Evolutionary conservation across 2,329 filamentous ascomycete species (phyloP).

Genomic region (Hymenoscyphus linearis): DNA sequence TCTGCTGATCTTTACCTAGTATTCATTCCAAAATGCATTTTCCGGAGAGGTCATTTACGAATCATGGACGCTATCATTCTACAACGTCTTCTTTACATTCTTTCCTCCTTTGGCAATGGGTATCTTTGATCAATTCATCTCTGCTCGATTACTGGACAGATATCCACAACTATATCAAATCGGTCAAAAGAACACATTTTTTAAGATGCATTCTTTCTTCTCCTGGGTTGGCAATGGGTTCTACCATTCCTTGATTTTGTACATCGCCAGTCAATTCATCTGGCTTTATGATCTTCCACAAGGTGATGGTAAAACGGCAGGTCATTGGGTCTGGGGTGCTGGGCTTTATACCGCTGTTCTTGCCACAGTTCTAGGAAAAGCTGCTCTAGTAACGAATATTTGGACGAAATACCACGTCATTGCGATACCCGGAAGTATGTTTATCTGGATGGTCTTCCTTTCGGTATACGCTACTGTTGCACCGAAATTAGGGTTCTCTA

Average conservation of each 20-base stretch:
- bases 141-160: conserved; percentile 83
- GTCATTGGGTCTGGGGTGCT: conserved; percentile 97
- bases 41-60: conserved; percentile 98
- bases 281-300: conserved; percentile 77
- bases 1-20: conserved; percentile 47
- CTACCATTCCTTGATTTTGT: conserved; percentile 92
- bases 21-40: conserved; percentile 96
- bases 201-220: conserved; percentile 86
- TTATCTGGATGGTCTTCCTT: conserved; percentile 87
- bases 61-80: conserved; percentile 98
- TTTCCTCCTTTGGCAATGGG: conserved; percentile 90
- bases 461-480: conserved; percentile 82
- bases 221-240: conserved; percentile 93
- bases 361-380: conserved; percentile 89
- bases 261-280: conserved; percentile 75
- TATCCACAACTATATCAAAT: conserved; percentile 95
- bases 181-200: conserved; percentile 89
- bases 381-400: conserved; percentile 89
- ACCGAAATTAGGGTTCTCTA: conserved; percentile 74
- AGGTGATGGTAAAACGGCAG: conserved; percentile 72
- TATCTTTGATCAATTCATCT: conserved; percentile 97
- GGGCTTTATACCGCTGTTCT: conserved; percentile 93
- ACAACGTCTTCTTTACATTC: conserved; percentile 97
- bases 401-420: conserved; percentile 99
- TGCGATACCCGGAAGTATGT: conserved; percentile 88